phyloP scores from a whole-genome alignment of 2,329 filamentous ascomycete genomes.

The Colletotrichum zoysiae region DNA sequence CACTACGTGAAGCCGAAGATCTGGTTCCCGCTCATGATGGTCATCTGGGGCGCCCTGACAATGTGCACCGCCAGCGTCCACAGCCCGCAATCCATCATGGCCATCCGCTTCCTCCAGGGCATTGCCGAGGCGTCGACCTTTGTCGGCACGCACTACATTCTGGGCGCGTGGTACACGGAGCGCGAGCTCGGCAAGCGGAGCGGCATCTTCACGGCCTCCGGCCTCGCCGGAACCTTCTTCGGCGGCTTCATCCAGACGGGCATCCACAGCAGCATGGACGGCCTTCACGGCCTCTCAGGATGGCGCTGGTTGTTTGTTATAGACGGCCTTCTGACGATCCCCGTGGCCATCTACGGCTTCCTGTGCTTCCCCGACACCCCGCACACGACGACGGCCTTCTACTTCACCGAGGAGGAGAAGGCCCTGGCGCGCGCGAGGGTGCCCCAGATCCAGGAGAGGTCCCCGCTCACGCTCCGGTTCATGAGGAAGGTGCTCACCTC shows the following conservation, averaged over 20 bases:
- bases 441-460: constrained; percentile 52
- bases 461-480: constrained; percentile 63
- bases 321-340: constrained; percentile 65
- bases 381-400: constrained; percentile 53
- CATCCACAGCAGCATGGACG: constrained; percentile 59
- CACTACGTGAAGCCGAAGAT: constrained; percentile 73
- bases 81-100: constrained; percentile 67
- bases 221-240: constrained; percentile 71
- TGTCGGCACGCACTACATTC: constrained; percentile 58
- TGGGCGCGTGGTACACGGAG: constrained; percentile 71
- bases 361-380: constrained; percentile 64
- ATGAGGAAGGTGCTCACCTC: constrained; percentile 67
- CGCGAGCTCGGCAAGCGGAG: constrained; percentile 72
- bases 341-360: constrained; percentile 64
- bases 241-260: constrained; percentile 72
- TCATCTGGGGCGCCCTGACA: constrained; percentile 73
- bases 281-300: constrained; percentile 50
- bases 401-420: constrained; percentile 51
- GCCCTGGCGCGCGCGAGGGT: constrained; percentile 59
- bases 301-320: constrained; percentile 51
- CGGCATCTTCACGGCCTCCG: constrained; percentile 72
- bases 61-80: constrained; percentile 69
- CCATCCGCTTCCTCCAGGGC: constrained; percentile 56
- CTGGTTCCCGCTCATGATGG: constrained; percentile 74
- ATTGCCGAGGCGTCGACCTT: constrained; percentile 56